phyloP scores from a whole-genome alignment of 1,284 basidiomycete genomes.

The Apiotrichum gracile region DNA sequence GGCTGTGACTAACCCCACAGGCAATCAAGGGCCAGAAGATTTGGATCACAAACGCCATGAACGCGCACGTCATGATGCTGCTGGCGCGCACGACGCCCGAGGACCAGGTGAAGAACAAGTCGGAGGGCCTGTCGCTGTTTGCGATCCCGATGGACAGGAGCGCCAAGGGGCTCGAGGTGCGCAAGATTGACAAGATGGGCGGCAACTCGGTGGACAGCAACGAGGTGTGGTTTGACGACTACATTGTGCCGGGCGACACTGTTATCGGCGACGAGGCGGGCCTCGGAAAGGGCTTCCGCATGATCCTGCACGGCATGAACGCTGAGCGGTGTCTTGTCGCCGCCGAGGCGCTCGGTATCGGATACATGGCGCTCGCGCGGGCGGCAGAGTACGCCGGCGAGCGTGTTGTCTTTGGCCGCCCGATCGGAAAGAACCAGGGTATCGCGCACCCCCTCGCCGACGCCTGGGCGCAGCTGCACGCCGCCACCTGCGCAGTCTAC shows the following conservation, averaged over 20 bases:
- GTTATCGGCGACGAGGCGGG: constrained; percentile 15
- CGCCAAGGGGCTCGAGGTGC: constrained; percentile 9
- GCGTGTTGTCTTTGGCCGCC: constrained; percentile 17
- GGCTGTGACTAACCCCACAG: background rate
- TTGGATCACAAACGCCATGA: constrained; percentile 18
- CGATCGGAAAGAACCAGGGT: constrained; percentile 19
- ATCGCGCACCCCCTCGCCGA: constrained; percentile 21
- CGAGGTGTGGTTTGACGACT: constrained; percentile 20
- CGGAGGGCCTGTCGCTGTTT: constrained; percentile 16
- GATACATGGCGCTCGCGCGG: constrained; percentile 12
- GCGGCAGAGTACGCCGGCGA: constrained; percentile 14
- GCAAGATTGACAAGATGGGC: constrained; percentile 14
- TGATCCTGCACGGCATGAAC: constrained; percentile 40
- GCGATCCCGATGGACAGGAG: constrained; percentile 18
- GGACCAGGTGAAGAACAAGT: constrained; percentile 18
- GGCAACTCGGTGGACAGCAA: constrained; percentile 16
- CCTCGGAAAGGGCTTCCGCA: constrained; percentile 46
- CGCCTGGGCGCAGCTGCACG: constrained; percentile 18
- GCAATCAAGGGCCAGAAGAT: constrained; percentile 20
- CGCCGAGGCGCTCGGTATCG: constrained; percentile 47
- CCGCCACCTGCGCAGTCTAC: constrained; percentile 13
- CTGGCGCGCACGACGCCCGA: constrained; percentile 19
- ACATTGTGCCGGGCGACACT: constrained; percentile 11
- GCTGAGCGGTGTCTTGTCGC: constrained; percentile 48
- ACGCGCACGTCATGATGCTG: constrained; percentile 23